A percentile compares a stretch with the other conserved stretches of the same genome.
Evolutionary conservation across 2,329 filamentous ascomycete genomes (phyloP).

Genomic region (Ramularia collo-cygni): DNA sequence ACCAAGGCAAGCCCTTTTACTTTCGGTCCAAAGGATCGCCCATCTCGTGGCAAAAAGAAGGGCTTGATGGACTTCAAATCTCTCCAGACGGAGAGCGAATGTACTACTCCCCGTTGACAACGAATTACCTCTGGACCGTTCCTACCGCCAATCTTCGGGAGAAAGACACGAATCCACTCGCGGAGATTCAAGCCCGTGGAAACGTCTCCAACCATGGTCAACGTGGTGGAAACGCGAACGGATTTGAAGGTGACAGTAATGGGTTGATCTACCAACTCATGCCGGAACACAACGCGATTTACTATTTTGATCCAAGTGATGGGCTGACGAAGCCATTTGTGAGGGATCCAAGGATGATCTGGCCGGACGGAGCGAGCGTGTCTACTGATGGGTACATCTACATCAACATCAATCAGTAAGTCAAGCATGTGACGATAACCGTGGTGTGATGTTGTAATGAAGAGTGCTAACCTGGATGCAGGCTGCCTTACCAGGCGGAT

Average conservation of each 20-base stretch:
- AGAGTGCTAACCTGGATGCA: no score
- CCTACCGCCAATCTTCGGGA: conserved; percentile 28
- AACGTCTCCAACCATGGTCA: conserved; percentile 43
- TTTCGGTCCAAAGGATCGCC: conserved; percentile 22
- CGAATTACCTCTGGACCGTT: conserved; percentile 31
- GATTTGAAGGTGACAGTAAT: conserved; percentile 39
- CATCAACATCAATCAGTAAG: conserved; percentile 42
- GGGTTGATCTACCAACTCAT: conserved; percentile 43
- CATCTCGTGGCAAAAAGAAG: conserved; percentile 24
- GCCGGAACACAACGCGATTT: conserved; percentile 41
- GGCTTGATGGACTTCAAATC: conserved; percentile 35
- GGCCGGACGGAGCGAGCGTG: conserved; percentile 38
- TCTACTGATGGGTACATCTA: conserved; percentile 43
- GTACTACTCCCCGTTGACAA: conserved; percentile 39
- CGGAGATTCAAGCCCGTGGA: conserved; percentile 37
- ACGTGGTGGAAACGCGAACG: conserved; percentile 41
- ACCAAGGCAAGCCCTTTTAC: conserved; percentile 29
- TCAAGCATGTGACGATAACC: no score
- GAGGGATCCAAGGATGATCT: conserved; percentile 39
- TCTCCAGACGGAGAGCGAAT: conserved; percentile 32
- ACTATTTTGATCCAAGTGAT: conserved; percentile 37
- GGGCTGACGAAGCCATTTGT: conserved; percentile 34
- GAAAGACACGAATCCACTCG: conserved; percentile 27
- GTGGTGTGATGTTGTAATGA: no score
- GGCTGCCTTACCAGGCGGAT: conserved; percentile 39